Evolutionary conservation across 495 filamentous ascomycete genomes (phyloP), one percentile per base, ranked within the genome.

Genomic region (Umbilicaria muhlenbergii): DNA sequence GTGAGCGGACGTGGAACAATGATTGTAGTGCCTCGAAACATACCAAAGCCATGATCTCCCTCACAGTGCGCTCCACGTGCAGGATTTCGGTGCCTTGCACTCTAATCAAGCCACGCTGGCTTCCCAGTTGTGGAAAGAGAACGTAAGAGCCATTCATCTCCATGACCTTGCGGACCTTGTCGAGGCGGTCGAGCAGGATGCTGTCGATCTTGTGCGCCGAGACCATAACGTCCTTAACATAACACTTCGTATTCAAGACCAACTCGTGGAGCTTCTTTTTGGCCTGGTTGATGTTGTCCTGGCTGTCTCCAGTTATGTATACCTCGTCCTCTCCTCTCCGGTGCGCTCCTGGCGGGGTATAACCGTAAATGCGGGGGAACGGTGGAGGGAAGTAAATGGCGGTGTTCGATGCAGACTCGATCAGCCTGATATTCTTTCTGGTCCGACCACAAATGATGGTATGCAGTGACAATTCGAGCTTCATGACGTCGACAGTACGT

Each of bases 331-430:
- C 78, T 34, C 87, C 81, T 47, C 91, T 76, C 44, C 80, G 75
- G 42, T 75, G 69, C 16, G 85, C 83, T 42, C 80, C 81, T 18
- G 73, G 77, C 2, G 92, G 87, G 32, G 74, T 82, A 54, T 94
- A 96, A 35, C 84, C 81, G 56, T 86, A 94, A 32, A 94, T 76
- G 35, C 75, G 76, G 18, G 88, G 84, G 53, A 95, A 96, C 5
- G 87, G 83, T 1, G 88, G 86, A 15, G 91, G 91, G 55, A 98
- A 94, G 62, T 96, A 98, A 48, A 98, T 95, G 33, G 91, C 89
- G 12, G 92, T 94, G 51, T 83, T 82, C 12, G 91, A 94, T 16
- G 79, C 73, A 12, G 91, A 88, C 59, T 98, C 91, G 53, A 98
- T 94, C 41, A 86, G 66, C 68, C 95, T 94, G 62, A 98, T 89